Base-by-base conservation (phyloP, 495 filamentous ascomycete species). In the Pseudevernia furfuracea region DNA sequence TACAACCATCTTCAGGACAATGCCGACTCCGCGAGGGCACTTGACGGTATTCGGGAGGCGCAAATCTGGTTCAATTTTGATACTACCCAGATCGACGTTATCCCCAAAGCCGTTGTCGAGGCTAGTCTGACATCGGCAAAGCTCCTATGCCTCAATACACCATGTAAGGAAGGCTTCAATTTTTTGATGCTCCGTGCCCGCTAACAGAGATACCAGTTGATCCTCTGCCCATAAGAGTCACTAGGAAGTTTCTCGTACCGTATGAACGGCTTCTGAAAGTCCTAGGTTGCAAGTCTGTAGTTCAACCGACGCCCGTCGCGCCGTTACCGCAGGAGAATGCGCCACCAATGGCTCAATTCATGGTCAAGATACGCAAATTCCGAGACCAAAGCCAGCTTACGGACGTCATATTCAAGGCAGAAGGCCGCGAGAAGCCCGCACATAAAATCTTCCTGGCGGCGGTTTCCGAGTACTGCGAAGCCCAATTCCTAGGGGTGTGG, bases 371-470 rank as follows among this genome's bases (percentile, higher is more conserved):
- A 14, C 60, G 49, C 12, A 38, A 64, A 44, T 39, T 75, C 14
- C 64, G 68, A 48, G 53, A 68, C 8, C 38, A 67, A 17, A 41
- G 56, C 39, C 59, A 67, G 44, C 36, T 74, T 5, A 57, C 69
- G 2, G 73, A 75, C 60, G 63, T 75, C 14, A 68, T 58, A 7
- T 69, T 67, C 28, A 34, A 37, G 14, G 70, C 67, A 21, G 62
- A 72, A 62, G 71, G 70, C 28, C 52, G 34, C 39, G 15, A 43
- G 7, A 59, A 69, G 4, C 30, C 59, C 38, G 72, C 71, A 0
- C 72, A 75, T 41, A 70, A 69, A 15, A 49, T 71, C 1, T 46
- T 75, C 7, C 60, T 73, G 3, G 70, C 65, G 9, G 70, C 71
- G 0, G 60, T 64, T 1, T 72, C 71, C 7, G 57, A 65, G 30